Evolutionary conservation across 1,139 yeast species (phyloP).

Genomic region (Zygoascus meyerae): DNA sequence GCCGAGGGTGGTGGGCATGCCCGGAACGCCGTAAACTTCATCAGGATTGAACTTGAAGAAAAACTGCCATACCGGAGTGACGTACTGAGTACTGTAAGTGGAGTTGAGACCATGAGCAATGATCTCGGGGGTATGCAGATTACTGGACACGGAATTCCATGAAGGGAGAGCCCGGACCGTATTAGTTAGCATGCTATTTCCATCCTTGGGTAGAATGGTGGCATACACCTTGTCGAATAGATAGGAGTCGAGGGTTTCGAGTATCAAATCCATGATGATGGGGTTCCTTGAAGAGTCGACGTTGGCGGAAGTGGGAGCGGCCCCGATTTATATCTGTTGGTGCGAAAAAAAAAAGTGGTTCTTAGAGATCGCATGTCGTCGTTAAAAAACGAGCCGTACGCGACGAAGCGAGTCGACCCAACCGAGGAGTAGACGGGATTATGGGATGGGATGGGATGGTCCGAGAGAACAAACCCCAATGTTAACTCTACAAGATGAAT

Average conservation of each 20-base stretch:
- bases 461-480: no score
- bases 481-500: no score
- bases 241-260: constrained; percentile 70
- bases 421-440: no score
- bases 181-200: not conserved
- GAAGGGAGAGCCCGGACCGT: constrained; percentile 1
- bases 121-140: not conserved
- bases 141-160: constrained; percentile 1
- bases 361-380: no score
- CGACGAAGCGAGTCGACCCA: no score
- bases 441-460: no score
- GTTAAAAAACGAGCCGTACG: no score
- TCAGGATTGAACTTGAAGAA: constrained; percentile 1
- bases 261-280: constrained; percentile 71
- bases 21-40: constrained; percentile 39
- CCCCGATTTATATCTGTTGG: no score
- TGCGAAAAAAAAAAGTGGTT: no score
- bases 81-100: not conserved
- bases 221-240: constrained; percentile 72
- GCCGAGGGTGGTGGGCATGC: constrained; percentile 43
- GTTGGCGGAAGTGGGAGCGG: no score
- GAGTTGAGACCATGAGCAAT: not conserved
- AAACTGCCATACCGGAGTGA: not conserved
- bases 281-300: not conserved
- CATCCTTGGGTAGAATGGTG: constrained; percentile 40